Percentiles rank a stretch among this genome's conserved stretches.
Evolutionary conservation across 805 yeast species (phyloP).

Genomic region (Candida schatavii): DNA sequence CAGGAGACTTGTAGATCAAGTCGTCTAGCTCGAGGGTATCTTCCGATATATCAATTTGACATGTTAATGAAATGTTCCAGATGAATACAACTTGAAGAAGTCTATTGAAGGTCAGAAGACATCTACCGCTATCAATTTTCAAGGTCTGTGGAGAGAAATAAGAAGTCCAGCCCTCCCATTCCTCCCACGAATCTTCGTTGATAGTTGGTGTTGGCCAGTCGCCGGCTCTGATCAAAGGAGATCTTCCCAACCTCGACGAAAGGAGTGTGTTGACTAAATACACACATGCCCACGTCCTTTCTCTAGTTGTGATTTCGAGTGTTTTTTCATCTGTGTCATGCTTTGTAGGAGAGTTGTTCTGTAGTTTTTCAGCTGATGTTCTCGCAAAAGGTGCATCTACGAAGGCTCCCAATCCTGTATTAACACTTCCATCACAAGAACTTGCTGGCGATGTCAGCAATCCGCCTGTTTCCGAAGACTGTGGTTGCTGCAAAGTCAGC

Average conservation of each 20-base stretch:
- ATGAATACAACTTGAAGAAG: constrained; percentile 14
- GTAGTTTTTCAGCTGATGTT: not conserved
- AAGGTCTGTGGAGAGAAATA: constrained; percentile 7
- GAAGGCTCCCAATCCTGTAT: not conserved
- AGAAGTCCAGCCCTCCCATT: constrained; percentile 22
- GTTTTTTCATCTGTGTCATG: constrained; percentile 4
- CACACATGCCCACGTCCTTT: constrained; percentile 24
- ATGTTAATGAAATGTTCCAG: constrained; percentile 20
- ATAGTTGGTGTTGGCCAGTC: constrained; percentile 23
- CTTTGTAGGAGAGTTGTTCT: not conserved
- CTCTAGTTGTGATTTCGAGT: constrained; percentile 15
- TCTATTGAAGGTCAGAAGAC: constrained; percentile 18
- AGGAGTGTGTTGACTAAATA: constrained; percentile 19
- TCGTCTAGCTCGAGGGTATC: constrained; percentile 7
- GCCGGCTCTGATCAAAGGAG: constrained; percentile 19
- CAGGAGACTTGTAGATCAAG: not conserved
- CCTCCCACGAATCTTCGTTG: constrained; percentile 24
- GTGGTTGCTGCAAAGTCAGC: not conserved
- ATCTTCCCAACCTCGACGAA: constrained; percentile 22
- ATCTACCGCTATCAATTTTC: constrained; percentile 18
- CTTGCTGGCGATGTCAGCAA: not conserved
- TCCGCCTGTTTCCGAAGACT: not conserved
- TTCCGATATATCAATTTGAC: constrained; percentile 14
- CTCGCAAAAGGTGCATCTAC: too few species aligned
- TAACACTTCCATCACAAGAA: not conserved